phyloP scores from a whole-genome alignment of 2,329 filamentous ascomycete genomes.

The Xylariaceae sp. region DNA sequence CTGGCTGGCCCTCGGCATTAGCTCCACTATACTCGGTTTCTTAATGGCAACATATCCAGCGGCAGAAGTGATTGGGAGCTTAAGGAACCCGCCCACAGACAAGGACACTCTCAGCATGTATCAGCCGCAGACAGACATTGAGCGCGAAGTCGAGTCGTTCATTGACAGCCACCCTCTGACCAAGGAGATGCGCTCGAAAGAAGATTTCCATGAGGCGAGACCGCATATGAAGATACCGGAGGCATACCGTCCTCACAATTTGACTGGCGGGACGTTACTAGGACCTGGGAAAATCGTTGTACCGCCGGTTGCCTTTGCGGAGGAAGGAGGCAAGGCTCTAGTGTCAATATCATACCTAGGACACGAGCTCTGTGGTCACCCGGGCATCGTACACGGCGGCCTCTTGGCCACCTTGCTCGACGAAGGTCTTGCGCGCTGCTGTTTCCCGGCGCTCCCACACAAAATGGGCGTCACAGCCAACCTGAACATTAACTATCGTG shows the following conservation, averaged over 20 bases:
- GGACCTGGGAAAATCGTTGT: slow-evolving; percentile 74
- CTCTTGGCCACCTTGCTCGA: slow-evolving; percentile 89
- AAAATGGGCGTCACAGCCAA: slow-evolving; percentile 84
- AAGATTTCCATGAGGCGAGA: slow-evolving; percentile 68
- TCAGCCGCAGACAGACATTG: slow-evolving; percentile 49
- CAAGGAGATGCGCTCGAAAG: slow-evolving; percentile 60
- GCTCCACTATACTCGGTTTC: slow-evolving; percentile 50
- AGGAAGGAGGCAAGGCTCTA: slow-evolving; percentile 63
- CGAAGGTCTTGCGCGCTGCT: slow-evolving; percentile 82
- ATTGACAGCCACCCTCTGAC: slow-evolving; percentile 76
- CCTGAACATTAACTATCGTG: slow-evolving; percentile 76
- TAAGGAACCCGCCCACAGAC: slow-evolving; percentile 55
- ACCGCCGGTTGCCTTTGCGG: slow-evolving; percentile 73
- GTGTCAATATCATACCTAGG: slow-evolving; percentile 76
- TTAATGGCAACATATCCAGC: slow-evolving; percentile 52
- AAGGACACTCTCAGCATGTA: slow-evolving; percentile 69
- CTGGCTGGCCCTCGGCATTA: slow-evolving; percentile 41
- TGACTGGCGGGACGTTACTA: slow-evolving; percentile 76
- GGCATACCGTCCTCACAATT: slow-evolving; percentile 63
- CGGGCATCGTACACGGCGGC: slow-evolving; percentile 86
- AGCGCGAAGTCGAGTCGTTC: slow-evolving; percentile 61
- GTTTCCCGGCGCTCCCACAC: slow-evolving; percentile 82
- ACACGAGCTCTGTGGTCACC: slow-evolving; percentile 78
- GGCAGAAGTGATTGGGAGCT: slow-evolving; percentile 40
- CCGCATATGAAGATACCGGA: slow-evolving; percentile 84